Conservation (phyloP, 78 protist genomes). For the Anaeramoeba ignava region DNA sequence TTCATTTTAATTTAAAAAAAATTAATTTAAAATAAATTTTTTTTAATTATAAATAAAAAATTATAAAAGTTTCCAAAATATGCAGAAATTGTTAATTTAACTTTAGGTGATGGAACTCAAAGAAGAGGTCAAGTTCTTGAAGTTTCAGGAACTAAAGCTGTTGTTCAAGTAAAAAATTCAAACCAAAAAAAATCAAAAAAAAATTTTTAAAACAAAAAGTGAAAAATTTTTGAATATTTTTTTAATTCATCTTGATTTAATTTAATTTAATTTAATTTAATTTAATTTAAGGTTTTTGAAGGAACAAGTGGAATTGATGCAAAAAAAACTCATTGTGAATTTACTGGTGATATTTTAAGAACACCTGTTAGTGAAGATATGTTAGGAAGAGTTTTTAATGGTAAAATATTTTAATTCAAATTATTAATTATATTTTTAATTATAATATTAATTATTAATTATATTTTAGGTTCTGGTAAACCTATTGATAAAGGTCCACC, state of each 20-base stretch:
- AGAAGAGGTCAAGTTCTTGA: slow-evolving; percentile 92
- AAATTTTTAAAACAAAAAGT: background rate
- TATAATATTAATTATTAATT: background rate
- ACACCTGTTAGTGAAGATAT: slow-evolving; percentile 92
- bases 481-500: slow-evolving; percentile 93
- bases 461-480: slow-evolving; percentile 85
- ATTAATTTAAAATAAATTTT: background rate
- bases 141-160: slow-evolving; percentile 72
- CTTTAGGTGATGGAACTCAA: slow-evolving; percentile 62
- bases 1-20: background rate
- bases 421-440: background rate
- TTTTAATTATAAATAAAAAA: too few relatives aligned
- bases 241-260: background rate
- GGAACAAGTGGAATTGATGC: slow-evolving; percentile 98
- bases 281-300: slow-evolving; percentile 77
- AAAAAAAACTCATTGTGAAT: slow-evolving; percentile 70
- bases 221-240: background rate
- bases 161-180: slow-evolving; percentile 71
- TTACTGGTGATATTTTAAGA: slow-evolving; percentile 83
- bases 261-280: background rate
- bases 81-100: slow-evolving; percentile 89
- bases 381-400: slow-evolving; percentile 64
- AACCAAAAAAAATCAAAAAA: background rate
- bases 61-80: slow-evolving; percentile 73
- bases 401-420: background rate